Evolutionary conservation across 23 red algal species (phyloP), one percentile per base, ranked within the genome.

Genomic region (Chondrus crispus): DNA sequence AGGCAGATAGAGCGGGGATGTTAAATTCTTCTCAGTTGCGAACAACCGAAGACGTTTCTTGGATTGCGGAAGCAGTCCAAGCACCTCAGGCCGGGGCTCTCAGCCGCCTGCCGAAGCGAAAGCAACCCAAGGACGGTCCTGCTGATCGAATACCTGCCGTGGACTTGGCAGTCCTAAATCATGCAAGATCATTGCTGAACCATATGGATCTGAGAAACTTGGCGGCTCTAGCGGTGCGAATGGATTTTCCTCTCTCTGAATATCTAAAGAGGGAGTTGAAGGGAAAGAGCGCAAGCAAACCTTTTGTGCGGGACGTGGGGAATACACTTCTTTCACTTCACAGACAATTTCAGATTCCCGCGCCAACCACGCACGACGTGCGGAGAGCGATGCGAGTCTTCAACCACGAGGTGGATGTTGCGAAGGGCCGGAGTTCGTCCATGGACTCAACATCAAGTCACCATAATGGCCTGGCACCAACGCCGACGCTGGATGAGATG

Each of bases 1-100:
- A 95, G 79, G 93, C 93, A 24, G 83, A 88, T 63, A 75, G 93
- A 44, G 93, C 93, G 12, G 93, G 93, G 37, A 90, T 95, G 84
- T 69, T 95, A 10, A 89, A 95, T 46, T 82, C 74, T 32, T 82
- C 74, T 16, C 93, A 95, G 63, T 43, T 95, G 22, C 39, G 75
- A 46, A 77, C 79, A 70, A 84, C 62, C 39, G 93, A 89, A 44
- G 93, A 95, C 51, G 93, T 95, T 4, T 77, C 84, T 4, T 95
- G 93, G 93, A 90, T 95, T 68, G 85, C 53, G 29, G 93, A 88
- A 44, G 80, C 93, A 19, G 53, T 44, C 20, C 74, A 55, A 46
- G 50, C 77, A 44, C 80, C 85, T 16, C 84, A 81, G 40, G 80
- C 55, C 20, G 88, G 68, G 42, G 82, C 78, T 13, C 33, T 91